A percentile compares a stretch with the other conserved stretches of the same genome.
Conservation (phyloP, 352 stramenopile genomes). For the Phytophthora capsici region DNA sequence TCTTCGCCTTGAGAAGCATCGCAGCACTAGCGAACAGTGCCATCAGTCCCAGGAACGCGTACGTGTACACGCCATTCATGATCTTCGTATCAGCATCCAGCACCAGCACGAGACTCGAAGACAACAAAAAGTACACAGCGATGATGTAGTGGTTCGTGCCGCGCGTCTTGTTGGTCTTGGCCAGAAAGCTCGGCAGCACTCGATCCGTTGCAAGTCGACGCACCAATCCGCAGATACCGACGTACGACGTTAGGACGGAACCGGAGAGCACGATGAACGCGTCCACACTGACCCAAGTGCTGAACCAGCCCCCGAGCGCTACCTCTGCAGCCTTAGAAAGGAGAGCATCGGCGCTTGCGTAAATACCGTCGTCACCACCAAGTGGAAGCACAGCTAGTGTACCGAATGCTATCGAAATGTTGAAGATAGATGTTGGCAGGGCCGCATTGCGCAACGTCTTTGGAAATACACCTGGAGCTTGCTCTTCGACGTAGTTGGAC, state of each 20-base stretch:
- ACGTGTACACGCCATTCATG: conserved; percentile 86
- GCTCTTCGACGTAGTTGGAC: conserved; percentile 89
- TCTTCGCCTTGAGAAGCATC: conserved; percentile 88
- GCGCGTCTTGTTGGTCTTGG: conserved; percentile 56
- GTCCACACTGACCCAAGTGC: conserved; percentile 69
- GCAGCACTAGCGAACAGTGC: conserved; percentile 81
- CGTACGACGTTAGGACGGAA: conserved; percentile 84
- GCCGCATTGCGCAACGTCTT: conserved; percentile 76
- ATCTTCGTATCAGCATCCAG: conserved; percentile 71
- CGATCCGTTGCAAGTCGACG: conserved; percentile 74
- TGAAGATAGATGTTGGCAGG: conserved; percentile 76
- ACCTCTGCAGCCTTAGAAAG: no score
- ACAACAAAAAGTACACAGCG: conserved; percentile 64
- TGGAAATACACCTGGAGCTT: conserved; percentile 78
- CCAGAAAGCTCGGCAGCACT: conserved; percentile 54
- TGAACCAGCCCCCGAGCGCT: conserved; percentile 39
- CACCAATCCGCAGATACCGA: conserved; percentile 77
- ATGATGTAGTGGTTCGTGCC: conserved; percentile 80
- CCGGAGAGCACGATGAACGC: conserved; percentile 88
- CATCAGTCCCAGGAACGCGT: conserved; percentile 87
- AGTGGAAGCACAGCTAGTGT: conserved; percentile 77
- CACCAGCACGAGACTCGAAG: conserved; percentile 64
- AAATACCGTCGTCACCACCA: conserved; percentile 45
- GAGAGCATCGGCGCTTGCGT: conserved; percentile 6
- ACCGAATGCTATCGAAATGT: conserved; percentile 70